Base-by-base conservation (phyloP, 805 yeast species). In the Yarrowia hollandica region DNA sequence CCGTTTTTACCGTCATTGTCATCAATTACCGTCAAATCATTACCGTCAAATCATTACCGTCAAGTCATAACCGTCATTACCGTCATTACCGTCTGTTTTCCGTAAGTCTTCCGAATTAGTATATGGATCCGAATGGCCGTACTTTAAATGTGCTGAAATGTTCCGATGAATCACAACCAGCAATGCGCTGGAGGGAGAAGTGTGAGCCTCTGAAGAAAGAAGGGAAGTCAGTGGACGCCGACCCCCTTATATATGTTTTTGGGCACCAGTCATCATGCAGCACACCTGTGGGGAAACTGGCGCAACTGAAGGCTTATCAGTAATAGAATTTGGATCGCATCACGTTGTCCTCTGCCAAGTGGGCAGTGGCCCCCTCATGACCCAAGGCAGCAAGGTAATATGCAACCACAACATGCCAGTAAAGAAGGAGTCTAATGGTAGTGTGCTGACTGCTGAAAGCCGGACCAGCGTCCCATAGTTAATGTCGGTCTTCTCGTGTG, bases 81-180 rank as follows among this genome's bases (percentile, higher is more conserved):
- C 30, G 30, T 26, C 30, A 26, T 26, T 26, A 26, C 30, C 30
- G 30, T 5, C 30, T 5, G 30, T 26, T 26, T 26, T 12, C 30
- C 30, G 30, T 26, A 26, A 6, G 30, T 26, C 30, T 3, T 26
- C 11, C 11, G 9, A 10, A 12, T 26, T 26, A 10, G 30, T 7
- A 19, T 35, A 15, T 14, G 11, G 42, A 37, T 37, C 42, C 42
- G 42, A 37, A 37, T 23, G 8, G 11, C 11, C 30, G 30, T 26
- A 26, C 9, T 26, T 10, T 26, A 26, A 26, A 10, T 26, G 23
- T 18, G 23, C 18, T 7, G 18, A 15, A 7, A 12, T 26, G 48
- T 41, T 41, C 48, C 48, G 48, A 41, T 41, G 48, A 41, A 41
- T 41, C 48, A 41, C 34, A 41, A 26, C 48, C 48, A 18, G 33